Evolutionary conservation across 179 eudicot species (phyloP), one percentile per base, ranked within the genome.

Genomic region (Sideroxylon spinosum): DNA sequence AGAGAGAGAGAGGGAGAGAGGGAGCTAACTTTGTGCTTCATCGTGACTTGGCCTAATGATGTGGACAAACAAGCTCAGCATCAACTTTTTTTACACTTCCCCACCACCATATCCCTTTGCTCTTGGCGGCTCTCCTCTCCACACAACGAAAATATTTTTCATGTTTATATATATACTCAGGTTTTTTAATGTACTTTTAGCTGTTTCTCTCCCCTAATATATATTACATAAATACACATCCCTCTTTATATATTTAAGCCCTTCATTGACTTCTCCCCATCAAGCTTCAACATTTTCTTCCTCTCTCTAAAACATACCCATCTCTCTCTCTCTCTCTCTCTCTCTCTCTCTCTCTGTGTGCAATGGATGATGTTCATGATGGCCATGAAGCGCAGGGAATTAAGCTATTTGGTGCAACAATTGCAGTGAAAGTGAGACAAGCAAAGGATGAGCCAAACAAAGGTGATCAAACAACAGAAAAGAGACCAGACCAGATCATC

Each of bases 331-430:
- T 68, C 76, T 69, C 76, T 75, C 72, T 75, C 76, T 74, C 79
- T 52, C 60, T 73, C 75, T 79, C 65, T 71, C 77, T 71, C 68
- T 72, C 68, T 71, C 57, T 69, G 65, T 50, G 19, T 60, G 46
- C 56, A 3, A 86, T 87, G 91, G 85, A 83, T 9, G 85, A 87
- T 28, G 78, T 79, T 9, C 73, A 80, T 22, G 68, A 19, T 0
- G 63, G 71, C 3, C 63, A 53, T 9, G 67, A 65, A 60, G 63
- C 46, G 13, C 81, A 73, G 48, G 87, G 86, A 71, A 86, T 90
- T 74, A 90, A 88, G 81, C 78, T 89, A 76, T 89, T 89, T 80
- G 93, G 93, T 9, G 79, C 86, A 63, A 89, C 86, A 68, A 90
- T 90, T 2, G 79, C 86, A 37, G 64, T 88, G 11, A 68, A 78